A percentile compares a stretch with the other conserved stretches of the same genome.
Evolutionary conservation across 441 rosid genomes (phyloP).

Genomic region (Euphorbia corollata): DNA sequence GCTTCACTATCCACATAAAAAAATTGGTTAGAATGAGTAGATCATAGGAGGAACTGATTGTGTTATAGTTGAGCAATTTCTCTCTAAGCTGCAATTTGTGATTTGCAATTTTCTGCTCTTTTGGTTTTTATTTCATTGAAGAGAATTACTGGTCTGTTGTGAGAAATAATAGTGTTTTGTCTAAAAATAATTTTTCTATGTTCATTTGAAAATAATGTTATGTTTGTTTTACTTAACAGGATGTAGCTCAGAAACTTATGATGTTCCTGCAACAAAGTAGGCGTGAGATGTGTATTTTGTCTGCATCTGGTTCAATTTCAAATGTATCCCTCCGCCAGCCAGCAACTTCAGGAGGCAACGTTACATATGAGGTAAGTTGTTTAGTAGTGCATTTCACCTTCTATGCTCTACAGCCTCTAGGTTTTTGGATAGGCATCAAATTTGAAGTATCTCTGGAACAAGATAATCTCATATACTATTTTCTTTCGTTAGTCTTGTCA

Average conservation of each 20-base stretch:
- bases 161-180: too few relatives aligned
- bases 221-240: constrained; percentile 39
- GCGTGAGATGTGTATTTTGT: constrained; percentile 75
- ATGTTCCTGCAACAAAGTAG: constrained; percentile 63
- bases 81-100: neutral
- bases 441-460: neutral
- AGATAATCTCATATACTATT: neutral
- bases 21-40: neutral
- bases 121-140: neutral
- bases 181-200: constrained; percentile 8
- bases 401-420: neutral
- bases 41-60: neutral
- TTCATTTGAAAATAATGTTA: constrained; percentile 13
- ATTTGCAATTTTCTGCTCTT: constrained; percentile 10
- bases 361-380: constrained; percentile 63
- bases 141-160: neutral
- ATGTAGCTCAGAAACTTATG: constrained; percentile 68
- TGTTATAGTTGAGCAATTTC: neutral
- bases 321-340: constrained; percentile 76
- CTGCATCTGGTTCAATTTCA: constrained; percentile 81
- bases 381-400: constrained; percentile 1
- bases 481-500: neutral
- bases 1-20: neutral
- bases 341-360: constrained; percentile 72
- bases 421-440: neutral